Base-by-base conservation (phyloP, 2,329 filamentous ascomycete species). In the Thelonectria rubi region DNA sequence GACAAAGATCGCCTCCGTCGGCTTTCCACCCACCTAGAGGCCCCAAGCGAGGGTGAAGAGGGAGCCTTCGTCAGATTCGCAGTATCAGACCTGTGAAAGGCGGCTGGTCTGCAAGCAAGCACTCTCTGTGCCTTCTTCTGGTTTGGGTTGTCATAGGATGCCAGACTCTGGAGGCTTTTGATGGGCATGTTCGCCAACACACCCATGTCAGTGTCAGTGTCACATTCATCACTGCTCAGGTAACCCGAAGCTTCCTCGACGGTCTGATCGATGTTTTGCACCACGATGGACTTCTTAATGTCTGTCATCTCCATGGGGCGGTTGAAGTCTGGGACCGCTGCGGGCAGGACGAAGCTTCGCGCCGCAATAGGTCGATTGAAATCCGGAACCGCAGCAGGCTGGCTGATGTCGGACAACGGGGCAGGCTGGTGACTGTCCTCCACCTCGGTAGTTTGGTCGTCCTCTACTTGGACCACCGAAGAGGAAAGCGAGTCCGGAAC, bases 61-160 rank as follows among this genome's bases (percentile, higher is more conserved):
- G 15, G 34, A 15, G 15, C 15, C 26, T 30, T 15, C 11, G 34
- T 37, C 34, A 14, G 9, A 37, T 37, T 37, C 11, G 34, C 6
- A 37, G 34, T 15, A 4, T 37, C 34, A 15, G 9, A 15, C 12
- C 15, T 37, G 34, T 5, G 3, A 3, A 15, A 15, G 12, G 67
- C 50, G 18, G 62, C 68, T 21, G 68, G 58, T 65, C 74, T 73
- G 15, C 74, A 72, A 55, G 75, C 72, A 60, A 86, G 79, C 17
- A 78, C 74, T 65, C 77, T 81, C 73, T 81, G 82, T 60, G 84
- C 84, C 43, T 73, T 75, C 72, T 81, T 81, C 71, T 85, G 84
- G 70, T 77, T 81, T 8, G 83, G 84, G 65, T 87, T 87, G 5
- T 80, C 77, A 65, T 86, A 86, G 1, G 84, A 86, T 15, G 84